These are phyloP conservation scores for Zychaea mexicana DNA, from an alignment of 371 early-diverging fungal genomes.

Conservation along the genomic window DNA sequence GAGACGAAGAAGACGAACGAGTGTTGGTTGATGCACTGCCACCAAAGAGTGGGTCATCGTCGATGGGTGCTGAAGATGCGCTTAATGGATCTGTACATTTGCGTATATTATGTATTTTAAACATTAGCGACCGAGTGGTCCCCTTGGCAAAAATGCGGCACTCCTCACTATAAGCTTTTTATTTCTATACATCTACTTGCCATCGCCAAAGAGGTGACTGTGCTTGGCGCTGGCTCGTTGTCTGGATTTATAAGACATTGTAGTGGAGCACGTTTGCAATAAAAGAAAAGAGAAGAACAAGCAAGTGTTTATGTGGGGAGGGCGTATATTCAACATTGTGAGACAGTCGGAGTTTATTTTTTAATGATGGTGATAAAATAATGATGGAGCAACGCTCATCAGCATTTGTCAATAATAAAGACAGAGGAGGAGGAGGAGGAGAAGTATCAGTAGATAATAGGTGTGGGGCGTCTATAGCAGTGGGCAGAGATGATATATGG, in stretches of 20 bases:
- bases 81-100: slow-evolving; percentile 32
- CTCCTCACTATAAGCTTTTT: too few species aligned
- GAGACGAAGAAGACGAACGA: slow-evolving; percentile 7
- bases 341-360: background rate
- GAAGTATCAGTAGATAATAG: too few species aligned
- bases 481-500: too few species aligned
- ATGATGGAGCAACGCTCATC: too few species aligned
- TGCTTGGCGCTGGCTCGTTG: slow-evolving; percentile 43
- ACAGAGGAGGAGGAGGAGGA: too few species aligned
- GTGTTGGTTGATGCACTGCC: background rate
- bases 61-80: slow-evolving; percentile 21
- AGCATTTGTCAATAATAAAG: too few species aligned
- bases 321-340: too few species aligned
- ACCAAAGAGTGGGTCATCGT: slow-evolving; percentile 38
- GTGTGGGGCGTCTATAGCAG: too few species aligned
- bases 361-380: background rate
- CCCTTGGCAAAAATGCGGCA: too few species aligned
- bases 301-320: too few species aligned
- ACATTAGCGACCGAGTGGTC: too few species aligned
- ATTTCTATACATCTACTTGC: slow-evolving; percentile 21
- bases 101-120: background rate
- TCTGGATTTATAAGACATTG: slow-evolving; percentile 47
- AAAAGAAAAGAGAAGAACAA: too few species aligned
- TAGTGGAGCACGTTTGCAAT: background rate
- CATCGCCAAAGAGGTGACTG: slow-evolving; percentile 51